Percentiles rank a stretch among this genome's conserved stretches.
These are phyloP conservation scores for Sodiomyces alkalinus DNA, from an alignment of 2,329 filamentous ascomycete species.

Conservation along the genomic window DNA sequence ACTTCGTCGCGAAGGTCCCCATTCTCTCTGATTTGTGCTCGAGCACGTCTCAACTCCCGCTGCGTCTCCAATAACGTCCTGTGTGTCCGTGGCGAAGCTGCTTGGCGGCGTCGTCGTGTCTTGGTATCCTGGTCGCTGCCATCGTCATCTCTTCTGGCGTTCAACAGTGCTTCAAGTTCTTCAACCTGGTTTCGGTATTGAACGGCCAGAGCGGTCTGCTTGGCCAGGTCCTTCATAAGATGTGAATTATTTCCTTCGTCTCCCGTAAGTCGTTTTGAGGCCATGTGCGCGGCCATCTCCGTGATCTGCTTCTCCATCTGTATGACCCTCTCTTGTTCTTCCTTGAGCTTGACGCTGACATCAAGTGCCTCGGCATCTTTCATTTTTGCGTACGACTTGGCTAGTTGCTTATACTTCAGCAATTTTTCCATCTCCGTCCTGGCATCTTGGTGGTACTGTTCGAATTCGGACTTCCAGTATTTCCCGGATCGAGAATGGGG, in stretches of 20 bases:
- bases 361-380: conserved; percentile 60
- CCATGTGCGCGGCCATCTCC: conserved; percentile 43
- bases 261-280: conserved; percentile 19
- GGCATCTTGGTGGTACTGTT: conserved; percentile 58
- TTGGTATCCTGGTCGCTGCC: conserved; percentile 17
- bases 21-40: conserved; percentile 37
- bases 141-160: conserved; percentile 21
- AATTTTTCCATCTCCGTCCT: conserved; percentile 62
- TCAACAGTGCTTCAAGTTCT: conserved; percentile 37
- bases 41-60: conserved; percentile 37
- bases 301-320: conserved; percentile 48
- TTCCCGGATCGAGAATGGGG: conserved; percentile 60
- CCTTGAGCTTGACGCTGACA: conserved; percentile 47
- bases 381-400: conserved; percentile 63
- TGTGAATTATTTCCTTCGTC: conserved; percentile 28
- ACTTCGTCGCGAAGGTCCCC: conserved; percentile 36
- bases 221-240: conserved; percentile 36
- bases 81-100: conserved; percentile 33
- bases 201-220: conserved; percentile 40
- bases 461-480: conserved; percentile 69
- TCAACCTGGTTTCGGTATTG: conserved; percentile 45
- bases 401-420: conserved; percentile 64
- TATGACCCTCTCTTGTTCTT: conserved; percentile 50
- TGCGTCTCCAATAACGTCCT: conserved; percentile 36
- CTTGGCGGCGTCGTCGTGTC: conserved; percentile 19